Base-by-base conservation (phyloP, 1,284 basidiomycete genomes). In the Omphalotus olearius region DNA sequence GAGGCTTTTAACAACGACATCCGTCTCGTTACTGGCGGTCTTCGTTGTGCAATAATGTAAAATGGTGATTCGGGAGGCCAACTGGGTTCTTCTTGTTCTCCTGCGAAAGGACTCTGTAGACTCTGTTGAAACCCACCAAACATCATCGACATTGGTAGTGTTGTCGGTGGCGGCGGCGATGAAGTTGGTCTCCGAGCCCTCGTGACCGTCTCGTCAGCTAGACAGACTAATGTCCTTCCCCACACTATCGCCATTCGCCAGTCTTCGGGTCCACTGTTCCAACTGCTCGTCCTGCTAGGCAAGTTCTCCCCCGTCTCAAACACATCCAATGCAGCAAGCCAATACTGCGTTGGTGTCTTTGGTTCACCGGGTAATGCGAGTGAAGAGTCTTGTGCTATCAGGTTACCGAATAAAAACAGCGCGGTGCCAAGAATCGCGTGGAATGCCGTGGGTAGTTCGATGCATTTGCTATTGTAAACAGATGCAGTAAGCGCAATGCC, bases 231-330 rank as follows among this genome's bases (percentile, higher is more conserved):
- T 3, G 80, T 79, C 54, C 82, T 75, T 1, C 83, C 82, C 81
- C 81, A 83, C 42, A 77, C 69, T 55, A 84, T 71, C n/a, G 80
- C 76, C 75, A 83, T 79, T 25, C 78, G 72, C 82, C 82, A 85
- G 63, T 84, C 81, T 60, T 83, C 79, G 5, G 61, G 67, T 3
- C 56, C 52, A 10, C 67, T 61, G 16, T 60, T 61, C 4, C 61
- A 58, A 30, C 73, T 73, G 44, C 61, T 69, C 4, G 72, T 71
- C 25, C 72, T 70, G 33, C 71, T 70, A 1, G 81, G 80, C 7
- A 82, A 65, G 56, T 73, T 79, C 61, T 85, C 82, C 28, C 81
- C 82, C 2, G 75, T 79, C 64, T 84, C 80, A 57, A 86, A 83
- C 4, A 83, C 79, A 59, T 85, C 82, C 44, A 85, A 67, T 0